These are phyloP conservation scores for Trichosanthes cucumerina DNA, from an alignment of 306 rosid genomes.

Conservation along the genomic window DNA sequence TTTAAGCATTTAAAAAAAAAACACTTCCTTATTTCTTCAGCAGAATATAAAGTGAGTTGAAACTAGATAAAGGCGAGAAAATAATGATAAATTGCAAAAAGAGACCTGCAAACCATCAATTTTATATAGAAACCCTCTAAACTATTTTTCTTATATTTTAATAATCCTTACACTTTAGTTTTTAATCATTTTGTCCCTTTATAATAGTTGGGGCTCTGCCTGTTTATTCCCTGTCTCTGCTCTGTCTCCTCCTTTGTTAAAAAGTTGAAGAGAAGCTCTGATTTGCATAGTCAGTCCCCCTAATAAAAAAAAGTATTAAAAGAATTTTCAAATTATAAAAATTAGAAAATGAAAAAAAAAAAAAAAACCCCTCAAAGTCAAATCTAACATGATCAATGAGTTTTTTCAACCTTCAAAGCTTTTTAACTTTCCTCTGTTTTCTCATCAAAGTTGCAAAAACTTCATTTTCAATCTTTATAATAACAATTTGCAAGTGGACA, in stretches of 20 bases:
- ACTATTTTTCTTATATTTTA: not conserved
- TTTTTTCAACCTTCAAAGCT: not conserved
- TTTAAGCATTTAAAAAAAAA: not conserved
- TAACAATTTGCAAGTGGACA: not conserved
- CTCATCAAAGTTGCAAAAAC: not conserved
- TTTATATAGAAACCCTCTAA: constrained; percentile 6
- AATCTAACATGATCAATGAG: not conserved
- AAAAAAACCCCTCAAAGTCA: not conserved
- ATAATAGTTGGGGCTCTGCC: not conserved
- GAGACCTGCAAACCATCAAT: not conserved
- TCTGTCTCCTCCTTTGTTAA: constrained; percentile 5
- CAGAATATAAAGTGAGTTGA: not conserved
- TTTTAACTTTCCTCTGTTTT: not conserved
- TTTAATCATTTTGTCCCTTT: not conserved
- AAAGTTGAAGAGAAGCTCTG: constrained; percentile 4
- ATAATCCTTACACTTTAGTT: not conserved
- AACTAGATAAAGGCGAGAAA: not conserved
- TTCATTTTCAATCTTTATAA: not conserved
- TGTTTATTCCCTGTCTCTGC: not conserved
- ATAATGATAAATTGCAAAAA: not conserved
- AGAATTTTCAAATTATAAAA: not conserved
- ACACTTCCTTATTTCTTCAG: not conserved
- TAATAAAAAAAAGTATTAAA: not conserved
- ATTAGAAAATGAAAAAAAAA: not conserved
- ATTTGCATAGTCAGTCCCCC: not conserved